These are phyloP conservation scores for Ophioceras dolichostomum DNA, from an alignment of 2,329 filamentous ascomycete genomes.

Conservation along the genomic window DNA sequence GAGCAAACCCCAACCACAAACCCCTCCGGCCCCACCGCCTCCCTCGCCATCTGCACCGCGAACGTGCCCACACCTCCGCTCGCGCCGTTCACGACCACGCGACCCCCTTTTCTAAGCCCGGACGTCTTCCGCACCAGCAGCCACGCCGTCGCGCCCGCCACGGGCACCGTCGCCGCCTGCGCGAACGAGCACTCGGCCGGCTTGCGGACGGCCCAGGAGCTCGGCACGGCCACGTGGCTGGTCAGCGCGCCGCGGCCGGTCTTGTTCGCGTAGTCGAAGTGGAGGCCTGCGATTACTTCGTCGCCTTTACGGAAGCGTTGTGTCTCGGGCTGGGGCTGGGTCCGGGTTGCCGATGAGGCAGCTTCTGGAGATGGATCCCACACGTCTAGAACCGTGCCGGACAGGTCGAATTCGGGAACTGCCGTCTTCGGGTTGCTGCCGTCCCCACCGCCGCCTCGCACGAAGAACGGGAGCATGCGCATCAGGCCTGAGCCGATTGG, in stretches of 20 bases:
- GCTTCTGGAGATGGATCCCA: neutral
- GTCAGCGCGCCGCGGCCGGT: constrained; percentile 19
- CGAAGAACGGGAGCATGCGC: constrained; percentile 8
- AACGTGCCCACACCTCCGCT: constrained; percentile 37
- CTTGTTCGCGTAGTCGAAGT: constrained; percentile 8
- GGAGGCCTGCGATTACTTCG: constrained; percentile 18
- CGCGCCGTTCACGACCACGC: constrained; percentile 35
- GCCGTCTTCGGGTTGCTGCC: neutral
- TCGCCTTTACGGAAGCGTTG: constrained; percentile 11
- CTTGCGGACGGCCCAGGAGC: constrained; percentile 12
- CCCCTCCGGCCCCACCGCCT: constrained; percentile 11
- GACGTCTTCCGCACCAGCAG: constrained; percentile 13
- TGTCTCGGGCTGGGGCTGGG: neutral
- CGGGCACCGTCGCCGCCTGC: constrained; percentile 15
- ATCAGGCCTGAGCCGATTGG: constrained; percentile 17
- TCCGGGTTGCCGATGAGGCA: constrained; percentile 13
- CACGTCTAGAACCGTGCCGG: constrained; percentile 14
- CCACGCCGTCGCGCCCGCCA: constrained; percentile 20
- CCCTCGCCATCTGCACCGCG: constrained; percentile 30
- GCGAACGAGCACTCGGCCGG: neutral
- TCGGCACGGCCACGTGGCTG: constrained; percentile 20
- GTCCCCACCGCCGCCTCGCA: too few relatives aligned
- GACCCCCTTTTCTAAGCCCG: constrained; percentile 10
- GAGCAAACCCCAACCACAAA: constrained; percentile 35
- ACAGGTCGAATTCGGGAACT: constrained; percentile 19